Conservation (phyloP, 2,329 filamentous ascomycete species). For the Byssochlamys sp. region DNA sequence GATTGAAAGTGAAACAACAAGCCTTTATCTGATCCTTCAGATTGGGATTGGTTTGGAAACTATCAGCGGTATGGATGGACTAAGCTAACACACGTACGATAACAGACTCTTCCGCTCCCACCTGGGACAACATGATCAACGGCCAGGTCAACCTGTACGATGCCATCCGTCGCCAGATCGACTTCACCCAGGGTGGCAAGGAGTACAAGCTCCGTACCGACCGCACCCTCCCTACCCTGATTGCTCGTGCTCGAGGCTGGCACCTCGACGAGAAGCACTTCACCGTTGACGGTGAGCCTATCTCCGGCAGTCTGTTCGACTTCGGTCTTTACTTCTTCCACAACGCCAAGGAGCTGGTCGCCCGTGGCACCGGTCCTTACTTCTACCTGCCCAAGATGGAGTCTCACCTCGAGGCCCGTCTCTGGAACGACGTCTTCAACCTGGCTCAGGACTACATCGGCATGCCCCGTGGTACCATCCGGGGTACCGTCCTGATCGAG, state of each 20-base stretch:
- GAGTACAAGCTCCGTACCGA: constrained; percentile 96
- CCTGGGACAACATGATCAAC: constrained; percentile 99
- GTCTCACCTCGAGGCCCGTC: constrained; percentile 86
- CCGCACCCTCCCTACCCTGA: constrained; percentile 75
- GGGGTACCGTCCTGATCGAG: constrained; percentile 91
- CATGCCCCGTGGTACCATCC: constrained; percentile 81
- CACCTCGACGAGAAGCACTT: constrained; percentile 98
- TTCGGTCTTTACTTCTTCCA: constrained; percentile 99
- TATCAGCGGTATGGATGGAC: too few species aligned
- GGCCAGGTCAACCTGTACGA: constrained; percentile 97
- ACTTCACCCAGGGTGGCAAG: constrained; percentile 91
- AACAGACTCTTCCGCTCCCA: constrained; percentile 82
- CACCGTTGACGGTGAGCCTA: constrained; percentile 86
- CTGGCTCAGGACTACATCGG: constrained; percentile 85
- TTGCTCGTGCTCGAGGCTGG: constrained; percentile 91
- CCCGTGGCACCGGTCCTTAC: constrained; percentile 79
- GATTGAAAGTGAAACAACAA: not conserved
- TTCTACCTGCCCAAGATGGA: constrained; percentile 99
- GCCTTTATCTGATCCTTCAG: too few species aligned
- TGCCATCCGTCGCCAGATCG: constrained; percentile 81
- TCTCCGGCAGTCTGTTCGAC: constrained; percentile 86
- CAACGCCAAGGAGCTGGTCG: constrained; percentile 82
- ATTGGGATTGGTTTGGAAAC: too few species aligned
- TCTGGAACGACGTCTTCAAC: constrained; percentile 99
- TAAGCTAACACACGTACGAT: not conserved